Evolutionary conservation across 139 green algal genomes (phyloP), one percentile per base, ranked within the genome.

Genomic region (Micractinium sp.): DNA sequence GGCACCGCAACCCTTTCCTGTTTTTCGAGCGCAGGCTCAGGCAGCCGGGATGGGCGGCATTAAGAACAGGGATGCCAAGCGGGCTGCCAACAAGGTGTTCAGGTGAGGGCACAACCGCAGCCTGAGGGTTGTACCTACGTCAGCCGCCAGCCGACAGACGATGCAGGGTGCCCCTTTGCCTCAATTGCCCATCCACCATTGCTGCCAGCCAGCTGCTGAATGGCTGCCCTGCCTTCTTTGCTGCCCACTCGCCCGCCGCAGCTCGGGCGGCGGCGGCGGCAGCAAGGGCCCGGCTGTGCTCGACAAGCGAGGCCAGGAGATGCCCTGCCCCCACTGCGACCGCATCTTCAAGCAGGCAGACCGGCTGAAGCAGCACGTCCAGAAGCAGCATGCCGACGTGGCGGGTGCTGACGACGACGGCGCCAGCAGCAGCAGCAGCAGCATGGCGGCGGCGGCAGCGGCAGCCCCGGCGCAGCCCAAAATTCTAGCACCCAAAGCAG

Each of bases 321-420:
- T 93, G 36, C 90, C 94, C 29, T 99, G 97, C 90, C 96, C 96
- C 0, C 94, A 98, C 91, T 99, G 97, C 86, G 95, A 98, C 63
- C 91, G 96, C 22, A 86, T 96, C 0, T 99, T 98, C 91, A 96
- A 96, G 84, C 94, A 98, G 90, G 92, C 94, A 27, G 20, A 91
- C 63, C 78, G 90, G 12, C 84, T 93, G 19, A 81, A 90, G 63
- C 94, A 98, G 27, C 96, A 98, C 89, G 92, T 98, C 19, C 88
- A 93, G 61, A 94, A 92, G 31, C 94, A 95, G 86, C 93, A 98
- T 87, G 89, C 95, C 56, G 91, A 95, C n/a, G 90, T 93, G 13
- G 66, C 67, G 36, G 87, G 35, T 31, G 75, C 60, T 4, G 75
- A 4, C 23, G 88, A 82, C 63, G 22, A 47, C 16, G 87, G 23